These are phyloP conservation scores for Pleurotus giganteus DNA, from an alignment of 768 basidiomycete genomes.

Conservation along the genomic window DNA sequence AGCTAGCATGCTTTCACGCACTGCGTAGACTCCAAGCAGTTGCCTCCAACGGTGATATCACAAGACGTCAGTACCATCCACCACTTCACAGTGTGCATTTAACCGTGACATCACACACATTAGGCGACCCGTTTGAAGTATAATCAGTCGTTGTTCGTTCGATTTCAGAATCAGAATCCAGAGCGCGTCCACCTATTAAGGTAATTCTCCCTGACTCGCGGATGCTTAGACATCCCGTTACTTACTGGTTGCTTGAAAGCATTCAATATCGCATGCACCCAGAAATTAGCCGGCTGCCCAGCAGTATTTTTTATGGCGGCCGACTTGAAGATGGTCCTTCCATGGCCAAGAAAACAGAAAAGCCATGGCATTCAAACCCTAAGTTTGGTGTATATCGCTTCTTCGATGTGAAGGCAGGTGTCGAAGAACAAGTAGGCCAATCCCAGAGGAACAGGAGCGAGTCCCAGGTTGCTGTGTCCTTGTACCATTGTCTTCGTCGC, in stretches of 20 bases:
- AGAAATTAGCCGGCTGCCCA: constrained; percentile 88
- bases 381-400: constrained; percentile 88
- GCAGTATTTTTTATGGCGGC: constrained; percentile 81
- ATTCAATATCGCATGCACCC: constrained; percentile 99
- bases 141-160: constrained; percentile 90
- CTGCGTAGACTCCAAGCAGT: constrained; percentile 73
- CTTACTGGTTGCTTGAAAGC: constrained; percentile 35
- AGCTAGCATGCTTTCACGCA: not conserved
- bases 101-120: constrained; percentile 56
- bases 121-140: constrained; percentile 42
- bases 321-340: constrained; percentile 81
- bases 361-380: constrained; percentile 80
- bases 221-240: not conserved
- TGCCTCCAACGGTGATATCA: constrained; percentile 83
- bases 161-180: constrained; percentile 75
- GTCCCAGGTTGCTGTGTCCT: constrained; percentile 67
- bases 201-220: constrained; percentile 35
- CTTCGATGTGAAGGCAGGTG: constrained; percentile 72
- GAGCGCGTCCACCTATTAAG: constrained; percentile 91
- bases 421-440: constrained; percentile 57
- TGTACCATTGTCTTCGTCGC: constrained; percentile 69
- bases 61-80: constrained; percentile 31
- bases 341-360: constrained; percentile 80
- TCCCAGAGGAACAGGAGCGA: constrained; percentile 80
- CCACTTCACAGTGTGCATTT: not conserved